phyloP scores from a whole-genome alignment of 1,139 yeast genomes.

The Zygoascus hellenicus region DNA sequence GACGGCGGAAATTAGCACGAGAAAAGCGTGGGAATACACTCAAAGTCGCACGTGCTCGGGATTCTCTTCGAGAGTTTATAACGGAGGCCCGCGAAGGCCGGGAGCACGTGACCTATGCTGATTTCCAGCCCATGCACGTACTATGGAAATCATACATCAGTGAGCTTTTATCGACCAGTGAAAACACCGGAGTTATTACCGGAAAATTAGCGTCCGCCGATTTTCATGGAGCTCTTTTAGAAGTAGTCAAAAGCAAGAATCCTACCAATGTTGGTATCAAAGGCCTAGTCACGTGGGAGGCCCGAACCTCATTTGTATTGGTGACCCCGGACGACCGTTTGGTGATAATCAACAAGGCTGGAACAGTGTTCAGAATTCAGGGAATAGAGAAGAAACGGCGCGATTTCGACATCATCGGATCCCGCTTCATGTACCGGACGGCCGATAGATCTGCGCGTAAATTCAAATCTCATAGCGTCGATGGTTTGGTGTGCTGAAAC shows the following conservation, averaged over 20 bases:
- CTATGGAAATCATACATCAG: slow-evolving; percentile 61
- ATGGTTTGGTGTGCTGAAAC: slow-evolving; percentile 39
- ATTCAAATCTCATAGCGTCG: slow-evolving; percentile 73
- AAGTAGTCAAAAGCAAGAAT: slow-evolving; percentile 56
- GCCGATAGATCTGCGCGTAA: slow-evolving; percentile 81
- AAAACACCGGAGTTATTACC: slow-evolving; percentile 18
- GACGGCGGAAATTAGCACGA: slow-evolving; percentile 10
- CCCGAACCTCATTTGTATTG: slow-evolving; percentile 67
- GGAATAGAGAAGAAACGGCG: slow-evolving; percentile 27
- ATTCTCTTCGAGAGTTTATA: slow-evolving; percentile 16
- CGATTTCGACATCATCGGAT: slow-evolving; percentile 68
- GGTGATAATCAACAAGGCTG: slow-evolving; percentile 47
- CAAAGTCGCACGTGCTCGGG: slow-evolving; percentile 9
- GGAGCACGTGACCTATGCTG: slow-evolving; percentile 36
- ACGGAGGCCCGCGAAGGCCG: slow-evolving; percentile 12
- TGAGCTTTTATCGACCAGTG: slow-evolving; percentile 39
- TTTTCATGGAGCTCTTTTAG: slow-evolving; percentile 67
- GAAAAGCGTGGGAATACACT: neutral
- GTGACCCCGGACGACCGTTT: slow-evolving; percentile 31
- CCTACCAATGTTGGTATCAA: slow-evolving; percentile 53
- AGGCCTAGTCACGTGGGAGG: slow-evolving; percentile 87
- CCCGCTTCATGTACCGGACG: slow-evolving; percentile 68
- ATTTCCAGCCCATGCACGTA: slow-evolving; percentile 46
- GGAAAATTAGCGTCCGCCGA: slow-evolving; percentile 70
- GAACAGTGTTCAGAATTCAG: slow-evolving; percentile 50